phyloP scores from a whole-genome alignment of 106 monocot species.

The Dioscorea dumetorum region DNA sequence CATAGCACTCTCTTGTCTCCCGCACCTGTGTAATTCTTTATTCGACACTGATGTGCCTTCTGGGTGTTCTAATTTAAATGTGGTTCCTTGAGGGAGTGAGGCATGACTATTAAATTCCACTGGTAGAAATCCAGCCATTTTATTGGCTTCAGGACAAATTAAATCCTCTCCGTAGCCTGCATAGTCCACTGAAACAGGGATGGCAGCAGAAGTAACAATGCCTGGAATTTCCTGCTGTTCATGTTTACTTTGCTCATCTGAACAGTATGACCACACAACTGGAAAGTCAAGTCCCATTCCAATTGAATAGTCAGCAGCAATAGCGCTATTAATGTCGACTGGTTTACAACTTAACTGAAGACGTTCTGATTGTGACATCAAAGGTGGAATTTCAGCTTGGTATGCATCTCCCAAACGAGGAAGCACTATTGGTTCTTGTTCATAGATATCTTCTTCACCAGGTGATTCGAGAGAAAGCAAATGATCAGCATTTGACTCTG shows the following conservation, averaged over 20 bases:
- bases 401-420: constrained; percentile 76
- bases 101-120: neutral
- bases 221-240: constrained; percentile 1
- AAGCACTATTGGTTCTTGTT: constrained; percentile 27
- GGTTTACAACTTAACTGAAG: constrained; percentile 11
- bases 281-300: constrained; percentile 42
- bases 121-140: neutral
- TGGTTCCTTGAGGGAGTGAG: neutral
- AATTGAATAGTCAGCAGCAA: constrained; percentile 11
- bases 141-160: neutral
- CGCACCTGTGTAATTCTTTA: constrained; percentile 1
- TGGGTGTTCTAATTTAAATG: constrained; percentile 19
- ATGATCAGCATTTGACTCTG: constrained; percentile 31
- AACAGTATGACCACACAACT: constrained; percentile 36
- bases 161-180: too few species aligned
- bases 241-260: neutral
- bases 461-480: constrained; percentile 19
- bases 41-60: neutral
- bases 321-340: constrained; percentile 1
- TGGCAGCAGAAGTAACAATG: neutral
- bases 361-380: constrained; percentile 15
- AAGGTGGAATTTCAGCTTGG: constrained; percentile 62
- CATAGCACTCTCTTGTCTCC: neutral
- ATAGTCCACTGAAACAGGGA: neutral
- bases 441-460: constrained; percentile 27